Evolutionary conservation across 805 yeast genomes (phyloP).

Genomic region (Pichia kluyveri): DNA sequence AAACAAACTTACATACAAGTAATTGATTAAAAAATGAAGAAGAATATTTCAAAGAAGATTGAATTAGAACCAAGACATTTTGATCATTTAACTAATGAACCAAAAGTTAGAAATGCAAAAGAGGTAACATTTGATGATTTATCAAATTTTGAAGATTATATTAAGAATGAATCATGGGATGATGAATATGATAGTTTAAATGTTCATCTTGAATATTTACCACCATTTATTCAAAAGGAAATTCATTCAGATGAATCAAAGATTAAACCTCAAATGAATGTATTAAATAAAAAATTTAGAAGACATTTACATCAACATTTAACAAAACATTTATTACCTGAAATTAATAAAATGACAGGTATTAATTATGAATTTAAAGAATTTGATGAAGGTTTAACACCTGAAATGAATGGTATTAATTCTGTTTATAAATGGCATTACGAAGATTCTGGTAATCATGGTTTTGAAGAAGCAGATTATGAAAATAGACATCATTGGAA

Average conservation of each 20-base stretch:
- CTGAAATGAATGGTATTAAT: slow-evolving; percentile 30
- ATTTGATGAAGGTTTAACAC: slow-evolving; percentile 37
- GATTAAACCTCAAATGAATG: slow-evolving; percentile 61
- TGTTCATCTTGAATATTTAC: slow-evolving; percentile 57
- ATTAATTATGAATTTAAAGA: slow-evolving; percentile 31
- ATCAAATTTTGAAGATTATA: slow-evolving; percentile 50
- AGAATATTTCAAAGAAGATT: slow-evolving; percentile 15
- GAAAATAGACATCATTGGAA: slow-evolving; percentile 47
- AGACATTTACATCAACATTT: slow-evolving; percentile 70
- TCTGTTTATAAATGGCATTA: slow-evolving; percentile 53
- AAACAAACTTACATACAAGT: background rate
- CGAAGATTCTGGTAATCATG: slow-evolving; percentile 48
- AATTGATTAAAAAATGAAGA: slow-evolving; percentile 9
- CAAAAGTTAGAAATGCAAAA: slow-evolving; percentile 19
- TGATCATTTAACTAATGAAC: slow-evolving; percentile 21
- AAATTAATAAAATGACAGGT: slow-evolving; percentile 51
- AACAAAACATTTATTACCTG: slow-evolving; percentile 58
- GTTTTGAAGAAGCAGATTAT: slow-evolving; percentile 38
- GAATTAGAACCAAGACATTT: slow-evolving; percentile 20
- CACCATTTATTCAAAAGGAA: slow-evolving; percentile 61
- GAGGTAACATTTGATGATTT: slow-evolving; percentile 45
- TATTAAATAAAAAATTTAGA: slow-evolving; percentile 59
- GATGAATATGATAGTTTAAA: slow-evolving; percentile 61
- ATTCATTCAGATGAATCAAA: slow-evolving; percentile 62
- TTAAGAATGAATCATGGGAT: slow-evolving; percentile 67